Evolutionary conservation across 129 eudicot genomes (phyloP).

Genomic region (Flaveria bidentis): DNA sequence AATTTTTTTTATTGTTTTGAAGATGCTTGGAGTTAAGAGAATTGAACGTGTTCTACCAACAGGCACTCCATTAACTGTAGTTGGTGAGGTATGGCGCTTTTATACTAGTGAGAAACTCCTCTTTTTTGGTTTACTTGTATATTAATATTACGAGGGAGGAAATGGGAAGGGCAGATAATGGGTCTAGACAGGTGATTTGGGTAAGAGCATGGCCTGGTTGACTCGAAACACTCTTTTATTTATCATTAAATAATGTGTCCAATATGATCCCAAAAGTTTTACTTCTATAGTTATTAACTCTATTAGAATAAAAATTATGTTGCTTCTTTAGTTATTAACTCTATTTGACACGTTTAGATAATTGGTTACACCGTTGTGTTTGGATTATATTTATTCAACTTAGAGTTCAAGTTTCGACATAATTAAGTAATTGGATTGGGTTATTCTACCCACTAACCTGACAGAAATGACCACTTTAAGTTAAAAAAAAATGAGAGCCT

Average conservation of each 20-base stretch:
- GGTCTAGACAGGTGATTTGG: neutral
- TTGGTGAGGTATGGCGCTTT: conserved; percentile 82
- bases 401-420: no score
- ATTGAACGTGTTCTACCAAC: conserved; percentile 94
- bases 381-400: no score
- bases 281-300: no score
- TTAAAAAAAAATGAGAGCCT: no score
- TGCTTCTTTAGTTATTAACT: no score
- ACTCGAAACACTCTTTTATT: neutral
- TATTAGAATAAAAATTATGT: no score
- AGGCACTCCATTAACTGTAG: conserved; percentile 92
- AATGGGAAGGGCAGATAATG: neutral
- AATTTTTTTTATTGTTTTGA: conserved; percentile 21
- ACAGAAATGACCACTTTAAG: no score
- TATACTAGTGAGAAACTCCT: conserved; percentile 4
- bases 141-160: neutral
- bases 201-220: neutral
- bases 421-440: no score
- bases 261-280: neutral
- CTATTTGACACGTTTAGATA: no score
- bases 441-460: no score
- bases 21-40: conserved; percentile 99
- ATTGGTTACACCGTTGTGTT: no score
- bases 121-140: conserved; percentile 11
- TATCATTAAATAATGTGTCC: neutral